Base-by-base conservation (phyloP, 441 rosid species). In the Populus hybrid region DNA sequence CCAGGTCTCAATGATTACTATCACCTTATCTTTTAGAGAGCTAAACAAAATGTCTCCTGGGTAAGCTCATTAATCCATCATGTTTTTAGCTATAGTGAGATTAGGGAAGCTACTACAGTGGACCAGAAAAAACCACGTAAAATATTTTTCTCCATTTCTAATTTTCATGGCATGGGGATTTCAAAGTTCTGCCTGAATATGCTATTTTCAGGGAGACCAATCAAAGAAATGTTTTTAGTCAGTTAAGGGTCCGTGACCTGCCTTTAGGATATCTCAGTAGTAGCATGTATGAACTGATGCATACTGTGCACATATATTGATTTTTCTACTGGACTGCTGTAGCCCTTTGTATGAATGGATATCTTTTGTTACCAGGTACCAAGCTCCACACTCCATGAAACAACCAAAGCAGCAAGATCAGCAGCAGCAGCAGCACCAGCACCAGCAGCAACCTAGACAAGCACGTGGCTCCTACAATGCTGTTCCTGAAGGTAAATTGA, bases 1-100 rank as follows among this genome's bases (percentile, higher is more conserved):
- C 61, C 93, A 90, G 76, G 99, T 95, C 80, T 95, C 97, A 45
- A 88, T 94, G 98, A 92, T 95, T 76, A 88, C 99, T 67, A 86
- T 95, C 78, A 91, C 97, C 53, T 89, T 96, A 77, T 96, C 99
- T 1, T 73, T 88, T 36, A 78, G 42, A 79, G 95, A 93, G 83
- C 91, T 92, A n/a, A 86, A 94, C 81, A 84, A 66, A 66, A 75
- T 82, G 74, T 92, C 94, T 77, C 88, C 95, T 56, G 99, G 99
- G 98, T 93, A 90, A 82, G 92, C 74, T 79, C 6, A n/a, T 50
- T 65, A 40, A 28, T 73, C 61, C 0, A 20, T 72, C 21, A 23
- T 36, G 50, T 33, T 71, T 1, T 59, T 68, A 23, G 7, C 24
- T 20, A 24, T 24, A 26, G 40, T 38, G 5, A 26, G 45, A 76